A percentile compares a stretch with the other conserved stretches of the same genome.
Evolutionary conservation across 2,329 filamentous ascomycete genomes (phyloP).

Genomic region (Colletotrichum sp.): DNA sequence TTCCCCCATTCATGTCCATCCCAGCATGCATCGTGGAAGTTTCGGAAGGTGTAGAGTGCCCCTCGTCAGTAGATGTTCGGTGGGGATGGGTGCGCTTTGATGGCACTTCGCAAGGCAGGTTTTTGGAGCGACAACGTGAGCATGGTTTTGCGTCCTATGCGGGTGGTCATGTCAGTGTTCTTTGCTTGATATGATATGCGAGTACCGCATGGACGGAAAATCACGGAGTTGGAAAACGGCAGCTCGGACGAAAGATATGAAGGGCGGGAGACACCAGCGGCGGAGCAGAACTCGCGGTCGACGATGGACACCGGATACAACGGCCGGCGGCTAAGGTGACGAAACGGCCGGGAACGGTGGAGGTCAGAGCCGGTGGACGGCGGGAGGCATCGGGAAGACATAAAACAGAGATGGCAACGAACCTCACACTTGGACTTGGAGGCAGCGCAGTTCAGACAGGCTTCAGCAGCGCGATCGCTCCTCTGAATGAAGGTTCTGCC

Average conservation of each 20-base stretch:
- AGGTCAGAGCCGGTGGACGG: background rate
- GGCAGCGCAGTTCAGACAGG: slow-evolving; percentile 15
- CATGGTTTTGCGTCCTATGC: slow-evolving; percentile 12
- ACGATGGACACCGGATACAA: background rate
- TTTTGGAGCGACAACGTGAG: slow-evolving; percentile 12
- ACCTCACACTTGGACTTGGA: slow-evolving; percentile 22
- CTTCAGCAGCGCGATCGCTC: slow-evolving; percentile 17
- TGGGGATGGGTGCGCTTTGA: slow-evolving; percentile 9
- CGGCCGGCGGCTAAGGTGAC: background rate
- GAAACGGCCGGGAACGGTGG: background rate
- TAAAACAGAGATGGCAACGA: background rate
- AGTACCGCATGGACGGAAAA: background rate
- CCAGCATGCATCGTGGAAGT: slow-evolving; percentile 9
- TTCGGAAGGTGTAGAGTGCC: slow-evolving; percentile 10
- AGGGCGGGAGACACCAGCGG: background rate
- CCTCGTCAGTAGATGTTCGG: background rate
- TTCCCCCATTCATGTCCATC: background rate
- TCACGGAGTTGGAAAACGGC: background rate
- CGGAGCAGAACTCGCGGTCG: background rate
- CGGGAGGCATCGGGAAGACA: background rate
- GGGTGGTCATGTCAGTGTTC: background rate
- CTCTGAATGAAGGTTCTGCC: slow-evolving; percentile 13
- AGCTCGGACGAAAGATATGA: background rate
- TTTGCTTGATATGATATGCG: background rate
- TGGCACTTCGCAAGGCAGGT: slow-evolving; percentile 13